These are phyloP conservation scores for Psilocybe subaeruginosa DNA, from an alignment of 768 basidiomycete genomes.

Conservation along the genomic window DNA sequence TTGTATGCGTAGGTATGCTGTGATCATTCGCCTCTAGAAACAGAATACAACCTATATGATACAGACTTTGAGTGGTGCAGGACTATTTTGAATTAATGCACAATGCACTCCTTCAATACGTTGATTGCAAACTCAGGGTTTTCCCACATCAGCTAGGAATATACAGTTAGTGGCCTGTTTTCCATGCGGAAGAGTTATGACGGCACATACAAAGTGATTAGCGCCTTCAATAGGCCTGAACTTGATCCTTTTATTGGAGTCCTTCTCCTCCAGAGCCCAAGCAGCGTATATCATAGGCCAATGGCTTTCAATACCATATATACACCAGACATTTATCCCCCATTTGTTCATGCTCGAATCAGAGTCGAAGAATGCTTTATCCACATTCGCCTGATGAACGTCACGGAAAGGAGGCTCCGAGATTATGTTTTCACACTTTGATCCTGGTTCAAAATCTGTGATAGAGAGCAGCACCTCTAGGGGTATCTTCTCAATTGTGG, in stretches of 20 bases:
- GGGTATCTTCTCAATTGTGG: neutral
- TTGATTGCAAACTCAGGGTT: neutral
- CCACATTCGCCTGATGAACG: neutral
- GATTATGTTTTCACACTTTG: neutral
- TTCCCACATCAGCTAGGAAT: conserved; percentile 10
- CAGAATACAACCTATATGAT: too few species aligned
- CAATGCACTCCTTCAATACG: neutral
- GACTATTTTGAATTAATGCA: too few species aligned
- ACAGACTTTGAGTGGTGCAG: too few species aligned
- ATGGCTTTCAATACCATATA: neutral
- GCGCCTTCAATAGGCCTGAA: neutral
- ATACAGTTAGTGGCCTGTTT: neutral
- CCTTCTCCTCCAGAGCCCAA: conserved; percentile 2
- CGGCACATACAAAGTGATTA: conserved; percentile 5
- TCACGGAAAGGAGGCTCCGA: neutral
- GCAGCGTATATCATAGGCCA: conserved; percentile 3
- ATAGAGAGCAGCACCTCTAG: neutral
- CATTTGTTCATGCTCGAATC: neutral
- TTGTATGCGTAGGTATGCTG: too few species aligned
- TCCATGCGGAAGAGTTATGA: neutral
- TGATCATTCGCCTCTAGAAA: too few species aligned
- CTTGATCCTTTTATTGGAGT: neutral
- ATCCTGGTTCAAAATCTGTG: neutral
- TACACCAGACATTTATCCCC: neutral
- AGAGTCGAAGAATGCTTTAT: conserved; percentile 1